phyloP scores from a whole-genome alignment of 2,329 filamentous ascomycete genomes.

The Fusarium proliferatum region DNA sequence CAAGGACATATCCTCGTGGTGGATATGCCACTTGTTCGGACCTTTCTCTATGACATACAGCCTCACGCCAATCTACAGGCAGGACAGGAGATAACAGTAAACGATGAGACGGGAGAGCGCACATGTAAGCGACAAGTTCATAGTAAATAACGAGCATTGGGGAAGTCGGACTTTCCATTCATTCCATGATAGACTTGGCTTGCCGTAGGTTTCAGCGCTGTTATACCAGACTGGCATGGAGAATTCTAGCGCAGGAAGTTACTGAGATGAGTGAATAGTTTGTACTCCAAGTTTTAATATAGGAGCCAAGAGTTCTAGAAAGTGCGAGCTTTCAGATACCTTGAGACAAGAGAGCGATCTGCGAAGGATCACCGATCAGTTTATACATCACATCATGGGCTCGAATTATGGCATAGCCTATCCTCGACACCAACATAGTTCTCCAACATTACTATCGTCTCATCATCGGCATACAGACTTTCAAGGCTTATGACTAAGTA shows the following conservation, averaged over 20 bases:
- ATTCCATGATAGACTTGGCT: constrained; percentile 73
- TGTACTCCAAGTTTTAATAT: constrained; percentile 64
- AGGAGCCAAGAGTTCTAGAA: constrained; percentile 72
- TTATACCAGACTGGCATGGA: constrained; percentile 71
- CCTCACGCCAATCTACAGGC: constrained; percentile 12
- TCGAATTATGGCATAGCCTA: background rate
- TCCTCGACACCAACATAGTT: background rate
- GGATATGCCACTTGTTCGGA: background rate
- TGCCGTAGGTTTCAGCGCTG: constrained; percentile 57
- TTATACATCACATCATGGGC: constrained; percentile 51
- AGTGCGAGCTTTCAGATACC: constrained; percentile 70
- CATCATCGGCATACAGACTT: background rate
- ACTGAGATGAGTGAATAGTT: constrained; percentile 53
- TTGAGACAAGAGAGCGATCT: constrained; percentile 65
- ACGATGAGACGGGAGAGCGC: background rate
- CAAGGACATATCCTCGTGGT: constrained; percentile 52
- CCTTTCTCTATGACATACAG: background rate
- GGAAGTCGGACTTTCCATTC: constrained; percentile 49
- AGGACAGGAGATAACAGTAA: constrained; percentile 55
- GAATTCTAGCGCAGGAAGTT: constrained; percentile 60
- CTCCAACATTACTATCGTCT: background rate
- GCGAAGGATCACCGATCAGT: constrained; percentile 53
- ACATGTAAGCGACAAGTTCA: background rate
- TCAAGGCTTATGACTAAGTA: background rate
- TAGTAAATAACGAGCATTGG: background rate